Evolutionary conservation across 345 rosid genomes (phyloP).

Genomic region (Orychophragmus violaceus): DNA sequence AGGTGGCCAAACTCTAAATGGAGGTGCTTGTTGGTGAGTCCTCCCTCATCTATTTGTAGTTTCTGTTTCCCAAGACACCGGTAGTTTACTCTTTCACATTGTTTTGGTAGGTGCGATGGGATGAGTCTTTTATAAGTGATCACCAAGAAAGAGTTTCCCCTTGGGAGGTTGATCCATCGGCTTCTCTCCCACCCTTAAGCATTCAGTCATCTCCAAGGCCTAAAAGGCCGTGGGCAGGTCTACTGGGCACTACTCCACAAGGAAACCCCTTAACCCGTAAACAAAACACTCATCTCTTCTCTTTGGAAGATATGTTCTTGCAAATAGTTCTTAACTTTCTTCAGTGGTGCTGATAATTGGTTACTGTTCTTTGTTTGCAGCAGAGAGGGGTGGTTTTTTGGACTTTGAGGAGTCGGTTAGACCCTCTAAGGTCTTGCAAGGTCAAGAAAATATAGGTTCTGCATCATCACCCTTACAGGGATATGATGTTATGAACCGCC

Average conservation of each 20-base stretch:
- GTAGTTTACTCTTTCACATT: not conserved
- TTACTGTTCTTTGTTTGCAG: conserved; percentile 25
- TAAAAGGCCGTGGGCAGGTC: conserved; percentile 62
- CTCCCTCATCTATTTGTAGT: not conserved
- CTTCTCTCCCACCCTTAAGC: conserved; percentile 61
- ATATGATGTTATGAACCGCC: conserved; percentile 47
- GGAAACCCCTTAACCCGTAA: conserved; percentile 53
- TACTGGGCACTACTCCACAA: conserved; percentile 43
- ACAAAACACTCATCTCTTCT: not conserved
- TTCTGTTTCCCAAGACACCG: not conserved
- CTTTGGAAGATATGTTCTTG: conserved; percentile 1
- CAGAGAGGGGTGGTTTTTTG: conserved; percentile 51
- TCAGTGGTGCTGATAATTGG: not conserved
- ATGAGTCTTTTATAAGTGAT: conserved; percentile 47
- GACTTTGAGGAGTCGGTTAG: conserved; percentile 82
- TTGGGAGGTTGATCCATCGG: conserved; percentile 80
- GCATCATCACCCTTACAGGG: conserved; percentile 55
- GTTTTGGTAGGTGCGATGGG: conserved; percentile 72
- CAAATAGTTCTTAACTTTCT: not conserved
- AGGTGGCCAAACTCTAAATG: conserved; percentile 91
- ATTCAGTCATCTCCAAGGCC: conserved; percentile 73
- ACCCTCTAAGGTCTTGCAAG: conserved; percentile 99
- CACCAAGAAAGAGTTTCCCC: conserved; percentile 72
- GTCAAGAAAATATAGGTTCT: conserved; percentile 93
- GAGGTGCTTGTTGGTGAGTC: conserved; percentile 75